phyloP scores from a whole-genome alignment of 2,329 filamentous ascomycete genomes.

The Chrysoporthe austroafricana region DNA sequence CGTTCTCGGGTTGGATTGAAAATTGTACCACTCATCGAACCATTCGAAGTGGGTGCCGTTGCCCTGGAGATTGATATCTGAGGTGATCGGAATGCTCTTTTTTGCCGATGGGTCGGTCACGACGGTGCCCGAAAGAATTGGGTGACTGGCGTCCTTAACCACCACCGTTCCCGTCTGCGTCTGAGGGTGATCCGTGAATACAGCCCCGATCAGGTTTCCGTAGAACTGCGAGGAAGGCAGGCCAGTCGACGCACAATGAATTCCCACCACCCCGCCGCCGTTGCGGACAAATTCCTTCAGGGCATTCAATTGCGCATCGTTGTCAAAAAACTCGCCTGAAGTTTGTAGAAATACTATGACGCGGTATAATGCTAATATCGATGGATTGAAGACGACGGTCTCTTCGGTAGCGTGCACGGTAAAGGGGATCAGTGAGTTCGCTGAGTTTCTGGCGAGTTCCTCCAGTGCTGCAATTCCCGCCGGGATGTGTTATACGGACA shows the following conservation, averaged over 20 bases:
- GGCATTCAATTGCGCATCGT: slow-evolving; percentile 37
- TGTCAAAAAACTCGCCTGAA: slow-evolving; percentile 43
- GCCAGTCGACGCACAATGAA: slow-evolving; percentile 45
- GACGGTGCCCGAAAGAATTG: slow-evolving; percentile 33
- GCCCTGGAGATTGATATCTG: neutral
- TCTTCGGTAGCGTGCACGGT: slow-evolving; percentile 43
- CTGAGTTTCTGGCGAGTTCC: slow-evolving; percentile 34
- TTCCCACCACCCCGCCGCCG: slow-evolving; percentile 45
- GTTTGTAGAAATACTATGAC: slow-evolving; percentile 45
- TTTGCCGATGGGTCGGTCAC: slow-evolving; percentile 16
- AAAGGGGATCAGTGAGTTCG: slow-evolving; percentile 35
- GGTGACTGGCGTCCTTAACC: slow-evolving; percentile 37
- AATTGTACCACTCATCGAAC: slow-evolving; percentile 51
- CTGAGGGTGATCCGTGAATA: slow-evolving; percentile 44
- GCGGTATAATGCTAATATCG: slow-evolving; percentile 38
- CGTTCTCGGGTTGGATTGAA: slow-evolving; percentile 37
- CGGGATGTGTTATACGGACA: too few species aligned
- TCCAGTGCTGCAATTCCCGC: slow-evolving; percentile 40
- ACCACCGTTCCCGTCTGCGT: slow-evolving; percentile 40
- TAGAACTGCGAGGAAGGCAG: slow-evolving; percentile 43
- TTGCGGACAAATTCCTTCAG: slow-evolving; percentile 39
- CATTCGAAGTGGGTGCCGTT: slow-evolving; percentile 34
- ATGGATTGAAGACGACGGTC: slow-evolving; percentile 37
- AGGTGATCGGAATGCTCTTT: neutral
- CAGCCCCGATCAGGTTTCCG: slow-evolving; percentile 42